Evolutionary conservation across 202 grass and related monocot genomes (phyloP).

Genomic region (Setaria viridis): DNA sequence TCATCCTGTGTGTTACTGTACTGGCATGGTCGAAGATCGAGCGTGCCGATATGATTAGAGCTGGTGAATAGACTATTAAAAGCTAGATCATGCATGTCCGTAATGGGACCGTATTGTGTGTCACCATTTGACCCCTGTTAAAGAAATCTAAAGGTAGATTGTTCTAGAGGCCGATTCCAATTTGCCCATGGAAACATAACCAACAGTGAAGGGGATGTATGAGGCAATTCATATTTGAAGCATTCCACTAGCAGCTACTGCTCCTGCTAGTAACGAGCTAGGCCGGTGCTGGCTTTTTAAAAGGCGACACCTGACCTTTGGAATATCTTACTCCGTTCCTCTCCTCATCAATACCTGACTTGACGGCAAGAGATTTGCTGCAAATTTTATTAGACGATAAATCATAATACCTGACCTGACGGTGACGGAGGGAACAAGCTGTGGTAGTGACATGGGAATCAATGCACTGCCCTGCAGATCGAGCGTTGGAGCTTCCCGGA

Average conservation of each 20-base stretch:
- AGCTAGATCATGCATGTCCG: background rate
- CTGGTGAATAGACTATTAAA: background rate
- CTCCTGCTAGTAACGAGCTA: background rate
- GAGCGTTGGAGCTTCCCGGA: too few relatives aligned
- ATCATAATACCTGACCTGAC: too few relatives aligned
- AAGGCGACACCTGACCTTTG: background rate
- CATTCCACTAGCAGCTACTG: background rate
- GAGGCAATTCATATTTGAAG: background rate
- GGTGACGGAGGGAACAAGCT: too few relatives aligned
- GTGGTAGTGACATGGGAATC: too few relatives aligned
- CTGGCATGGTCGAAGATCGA: background rate
- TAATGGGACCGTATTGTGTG: background rate
- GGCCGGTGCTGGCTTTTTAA: background rate
- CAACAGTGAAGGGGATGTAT: background rate
- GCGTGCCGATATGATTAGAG: background rate
- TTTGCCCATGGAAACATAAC: background rate
- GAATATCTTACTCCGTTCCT: too few relatives aligned
- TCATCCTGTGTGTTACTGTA: background rate
- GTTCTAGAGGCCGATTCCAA: background rate
- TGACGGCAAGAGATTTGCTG: too few relatives aligned
- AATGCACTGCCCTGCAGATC: too few relatives aligned
- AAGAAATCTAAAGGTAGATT: background rate
- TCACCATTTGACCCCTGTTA: background rate
- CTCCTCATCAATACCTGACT: too few relatives aligned
- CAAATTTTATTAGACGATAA: too few relatives aligned